Evolutionary conservation across 768 basidiomycete species (phyloP).

Genomic region (Russula sp.): DNA sequence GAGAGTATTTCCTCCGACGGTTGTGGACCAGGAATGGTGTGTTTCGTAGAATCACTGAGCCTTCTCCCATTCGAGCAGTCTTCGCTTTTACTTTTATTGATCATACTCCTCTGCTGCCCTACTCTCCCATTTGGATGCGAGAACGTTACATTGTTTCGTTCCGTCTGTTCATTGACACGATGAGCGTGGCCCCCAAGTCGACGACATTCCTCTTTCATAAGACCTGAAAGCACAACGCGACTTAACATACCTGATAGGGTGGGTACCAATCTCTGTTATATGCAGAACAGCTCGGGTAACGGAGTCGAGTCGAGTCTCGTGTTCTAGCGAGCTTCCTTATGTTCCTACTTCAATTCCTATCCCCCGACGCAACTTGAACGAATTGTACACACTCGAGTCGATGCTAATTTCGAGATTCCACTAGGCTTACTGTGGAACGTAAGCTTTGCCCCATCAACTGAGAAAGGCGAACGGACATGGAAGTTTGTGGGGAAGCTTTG

Average conservation of each 20-base stretch:
- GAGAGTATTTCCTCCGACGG: constrained; percentile 73
- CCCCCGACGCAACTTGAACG: background rate
- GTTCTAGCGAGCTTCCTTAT: background rate
- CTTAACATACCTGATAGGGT: constrained; percentile 75
- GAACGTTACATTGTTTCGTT: constrained; percentile 47
- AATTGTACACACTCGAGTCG: constrained; percentile 58
- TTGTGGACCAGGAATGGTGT: constrained; percentile 83
- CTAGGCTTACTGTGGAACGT: constrained; percentile 79
- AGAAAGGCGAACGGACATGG: constrained; percentile 76
- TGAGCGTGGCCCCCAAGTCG: constrained; percentile 34
- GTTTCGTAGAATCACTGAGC: constrained; percentile 40
- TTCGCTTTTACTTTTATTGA: constrained; percentile 60
- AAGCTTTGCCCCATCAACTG: constrained; percentile 84
- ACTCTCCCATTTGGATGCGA: constrained; percentile 42
- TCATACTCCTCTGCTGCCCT: constrained; percentile 41
- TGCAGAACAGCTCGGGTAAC: constrained; percentile 45
- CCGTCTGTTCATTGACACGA: constrained; percentile 27
- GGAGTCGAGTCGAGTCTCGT: background rate
- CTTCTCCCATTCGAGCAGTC: constrained; percentile 55
- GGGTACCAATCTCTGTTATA: constrained; percentile 70
- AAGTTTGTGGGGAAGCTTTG: constrained; percentile 68
- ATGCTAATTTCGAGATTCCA: constrained; percentile 73
- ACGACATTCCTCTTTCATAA: constrained; percentile 65
- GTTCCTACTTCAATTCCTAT: no score
- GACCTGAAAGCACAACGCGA: constrained; percentile 40